Conservation (phyloP, 805 yeast genomes). For the Hanseniaspora occidentalis region DNA sequence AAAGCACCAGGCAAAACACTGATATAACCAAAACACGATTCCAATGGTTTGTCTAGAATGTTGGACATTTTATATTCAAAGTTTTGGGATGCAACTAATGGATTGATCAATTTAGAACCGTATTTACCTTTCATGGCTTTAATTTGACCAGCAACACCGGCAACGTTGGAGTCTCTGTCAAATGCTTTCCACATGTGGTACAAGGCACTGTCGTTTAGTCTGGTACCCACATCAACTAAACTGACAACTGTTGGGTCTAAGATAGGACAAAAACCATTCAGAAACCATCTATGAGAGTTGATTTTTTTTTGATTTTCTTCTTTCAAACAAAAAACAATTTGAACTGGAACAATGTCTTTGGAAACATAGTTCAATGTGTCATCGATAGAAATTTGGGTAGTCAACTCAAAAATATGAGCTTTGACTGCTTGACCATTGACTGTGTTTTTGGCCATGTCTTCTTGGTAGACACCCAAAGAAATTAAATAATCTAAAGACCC, state of each 20-base stretch:
- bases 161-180: slow-evolving; percentile 91
- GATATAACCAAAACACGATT: slow-evolving; percentile 85
- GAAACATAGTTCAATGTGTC: slow-evolving; percentile 83
- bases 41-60: slow-evolving; percentile 87
- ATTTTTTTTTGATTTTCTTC: slow-evolving; percentile 88
- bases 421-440: slow-evolving; percentile 87
- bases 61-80: slow-evolving; percentile 97
- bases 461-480: slow-evolving; percentile 94
- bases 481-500: slow-evolving; percentile 81
- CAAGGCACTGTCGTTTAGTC: slow-evolving; percentile 77
- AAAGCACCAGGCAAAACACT: slow-evolving; percentile 92
- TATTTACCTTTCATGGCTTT: slow-evolving; percentile 88
- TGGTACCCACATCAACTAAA: slow-evolving; percentile 92
- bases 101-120: slow-evolving; percentile 72
- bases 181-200: slow-evolving; percentile 97
- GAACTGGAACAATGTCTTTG: slow-evolving; percentile 88
- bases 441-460: slow-evolving; percentile 88
- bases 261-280: slow-evolving; percentile 87
- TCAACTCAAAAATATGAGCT: slow-evolving; percentile 91
- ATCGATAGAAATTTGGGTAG: slow-evolving; percentile 89
- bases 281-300: slow-evolving; percentile 96
- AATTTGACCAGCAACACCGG: slow-evolving; percentile 98
- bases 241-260: slow-evolving; percentile 85
- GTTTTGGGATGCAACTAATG: slow-evolving; percentile 90
- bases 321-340: slow-evolving; percentile 81